These are phyloP conservation scores for Davidsoniella neocaledoniae DNA, from an alignment of 2,329 filamentous ascomycete genomes.

Conservation along the genomic window DNA sequence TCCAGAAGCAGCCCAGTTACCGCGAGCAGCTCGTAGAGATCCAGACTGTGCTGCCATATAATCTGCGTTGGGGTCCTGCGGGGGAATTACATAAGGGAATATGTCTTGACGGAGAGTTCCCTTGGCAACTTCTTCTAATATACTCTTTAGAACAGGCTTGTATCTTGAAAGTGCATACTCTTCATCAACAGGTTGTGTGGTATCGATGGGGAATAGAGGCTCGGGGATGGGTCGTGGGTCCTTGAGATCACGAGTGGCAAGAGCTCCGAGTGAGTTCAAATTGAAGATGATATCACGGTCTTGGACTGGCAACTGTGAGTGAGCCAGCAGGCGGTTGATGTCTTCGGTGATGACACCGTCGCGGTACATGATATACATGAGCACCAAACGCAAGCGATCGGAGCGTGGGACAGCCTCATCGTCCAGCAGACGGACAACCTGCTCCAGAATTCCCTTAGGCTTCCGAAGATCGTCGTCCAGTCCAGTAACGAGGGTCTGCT, in stretches of 20 bases:
- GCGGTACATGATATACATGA: constrained; percentile 72
- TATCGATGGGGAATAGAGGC: constrained; percentile 47
- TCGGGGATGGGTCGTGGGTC: constrained; percentile 49
- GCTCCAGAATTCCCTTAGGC: constrained; percentile 74
- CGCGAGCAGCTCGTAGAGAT: constrained; percentile 79
- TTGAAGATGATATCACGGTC: constrained; percentile 61
- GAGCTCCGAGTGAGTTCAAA: constrained; percentile 66
- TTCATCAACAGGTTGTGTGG: constrained; percentile 37
- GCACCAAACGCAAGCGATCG: constrained; percentile 70
- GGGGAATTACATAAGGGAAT: constrained; percentile 61
- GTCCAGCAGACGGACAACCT: constrained; percentile 75
- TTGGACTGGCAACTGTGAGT: constrained; percentile 59
- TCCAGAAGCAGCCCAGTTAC: constrained; percentile 82
- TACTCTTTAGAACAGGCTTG: constrained; percentile 62
- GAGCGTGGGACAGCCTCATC: constrained; percentile 54
- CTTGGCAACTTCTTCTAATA: constrained; percentile 58
- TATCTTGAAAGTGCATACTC: constrained; percentile 80
- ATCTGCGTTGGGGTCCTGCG: constrained; percentile 45
- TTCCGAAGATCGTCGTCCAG: constrained; percentile 85
- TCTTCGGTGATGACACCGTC: constrained; percentile 75
- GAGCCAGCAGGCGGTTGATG: constrained; percentile 65
- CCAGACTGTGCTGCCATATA: constrained; percentile 41
- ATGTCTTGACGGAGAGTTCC: constrained; percentile 47
- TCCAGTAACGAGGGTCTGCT: constrained; percentile 83
- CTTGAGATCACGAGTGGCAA: constrained; percentile 52